A percentile compares a stretch with the other conserved stretches of the same genome.
Evolutionary conservation across 2,329 filamentous ascomycete genomes (phyloP).

Genomic region (Saccharata proteae): DNA sequence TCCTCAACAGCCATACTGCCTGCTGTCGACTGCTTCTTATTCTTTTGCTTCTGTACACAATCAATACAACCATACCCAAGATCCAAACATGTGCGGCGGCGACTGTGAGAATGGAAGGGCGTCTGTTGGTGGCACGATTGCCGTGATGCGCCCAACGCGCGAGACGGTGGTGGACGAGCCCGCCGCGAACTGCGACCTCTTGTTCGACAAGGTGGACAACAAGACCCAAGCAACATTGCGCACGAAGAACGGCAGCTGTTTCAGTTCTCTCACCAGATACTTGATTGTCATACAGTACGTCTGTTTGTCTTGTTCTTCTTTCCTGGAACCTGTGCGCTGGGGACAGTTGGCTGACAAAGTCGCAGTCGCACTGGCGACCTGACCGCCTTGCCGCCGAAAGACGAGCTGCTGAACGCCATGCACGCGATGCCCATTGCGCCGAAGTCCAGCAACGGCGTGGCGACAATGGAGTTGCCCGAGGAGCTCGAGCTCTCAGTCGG

Average conservation of each 20-base stretch:
- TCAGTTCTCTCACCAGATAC: conserved; percentile 2
- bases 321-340: neutral
- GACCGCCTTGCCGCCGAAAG: conserved; percentile 1
- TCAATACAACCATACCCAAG: neutral
- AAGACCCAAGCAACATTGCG: conserved; percentile 5
- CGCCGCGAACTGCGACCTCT: conserved; percentile 6
- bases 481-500: conserved; percentile 5
- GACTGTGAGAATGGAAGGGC: conserved; percentile 1
- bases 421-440: conserved; percentile 6
- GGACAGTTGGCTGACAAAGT: neutral
- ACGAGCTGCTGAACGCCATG: conserved; percentile 5
- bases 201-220: conserved; percentile 5
- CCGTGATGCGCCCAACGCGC: conserved; percentile 5
- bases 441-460: neutral
- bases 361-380: conserved; percentile 8
- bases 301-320: neutral
- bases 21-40: too few relatives aligned
- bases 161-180: neutral
- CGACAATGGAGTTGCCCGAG: conserved; percentile 4
- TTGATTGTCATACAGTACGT: conserved; percentile 9
- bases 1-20: too few relatives aligned
- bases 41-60: neutral
- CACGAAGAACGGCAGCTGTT: conserved; percentile 2
- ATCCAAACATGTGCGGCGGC: conserved; percentile 7
- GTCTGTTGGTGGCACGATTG: conserved; percentile 8